A percentile compares a stretch with the other conserved stretches of the same genome.
These are phyloP conservation scores for Paecilomyces niveus DNA, from an alignment of 2,329 filamentous ascomycete genomes.

Conservation along the genomic window DNA sequence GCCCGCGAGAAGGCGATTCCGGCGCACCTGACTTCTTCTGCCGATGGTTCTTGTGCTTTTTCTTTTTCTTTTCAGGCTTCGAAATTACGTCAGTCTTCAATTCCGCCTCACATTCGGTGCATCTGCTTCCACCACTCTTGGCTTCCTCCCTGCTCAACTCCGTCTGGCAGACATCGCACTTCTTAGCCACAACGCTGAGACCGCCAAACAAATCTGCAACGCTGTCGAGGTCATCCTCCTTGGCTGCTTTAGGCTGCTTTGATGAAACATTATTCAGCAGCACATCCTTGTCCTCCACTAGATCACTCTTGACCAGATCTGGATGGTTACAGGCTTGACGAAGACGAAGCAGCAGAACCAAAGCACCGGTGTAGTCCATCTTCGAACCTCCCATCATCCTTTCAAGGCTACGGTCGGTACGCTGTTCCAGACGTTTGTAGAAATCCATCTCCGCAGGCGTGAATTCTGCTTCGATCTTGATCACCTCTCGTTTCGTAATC, in stretches of 20 bases:
- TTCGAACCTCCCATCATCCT: conserved; percentile 77
- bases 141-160: conserved; percentile 55
- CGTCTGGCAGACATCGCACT: conserved; percentile 76
- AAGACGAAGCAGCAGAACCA: conserved; percentile 83
- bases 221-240: conserved; percentile 64
- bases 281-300: conserved; percentile 82
- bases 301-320: conserved; percentile 73
- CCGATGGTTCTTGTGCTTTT: conserved; percentile 42
- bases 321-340: conserved; percentile 95
- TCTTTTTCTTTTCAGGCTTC: conserved; percentile 32
- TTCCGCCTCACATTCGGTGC: conserved; percentile 68
- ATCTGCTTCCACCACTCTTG: conserved; percentile 50
- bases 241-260: conserved; percentile 42
- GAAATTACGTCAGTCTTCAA: conserved; percentile 51
- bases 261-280: conserved; percentile 56
- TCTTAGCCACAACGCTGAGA: conserved; percentile 68
- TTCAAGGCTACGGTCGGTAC: conserved; percentile 79
- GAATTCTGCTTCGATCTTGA: conserved; percentile 71
- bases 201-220: conserved; percentile 82
- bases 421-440: conserved; percentile 73
- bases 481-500: conserved; percentile 83
- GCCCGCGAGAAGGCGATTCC: conserved; percentile 14
- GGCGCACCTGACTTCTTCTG: conserved; percentile 27
- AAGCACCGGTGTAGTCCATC: conserved; percentile 85
- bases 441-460: conserved; percentile 74